Evolutionary conservation across 2,329 filamentous ascomycete genomes (phyloP).

Genomic region (Aureobasidium namibiae): DNA sequence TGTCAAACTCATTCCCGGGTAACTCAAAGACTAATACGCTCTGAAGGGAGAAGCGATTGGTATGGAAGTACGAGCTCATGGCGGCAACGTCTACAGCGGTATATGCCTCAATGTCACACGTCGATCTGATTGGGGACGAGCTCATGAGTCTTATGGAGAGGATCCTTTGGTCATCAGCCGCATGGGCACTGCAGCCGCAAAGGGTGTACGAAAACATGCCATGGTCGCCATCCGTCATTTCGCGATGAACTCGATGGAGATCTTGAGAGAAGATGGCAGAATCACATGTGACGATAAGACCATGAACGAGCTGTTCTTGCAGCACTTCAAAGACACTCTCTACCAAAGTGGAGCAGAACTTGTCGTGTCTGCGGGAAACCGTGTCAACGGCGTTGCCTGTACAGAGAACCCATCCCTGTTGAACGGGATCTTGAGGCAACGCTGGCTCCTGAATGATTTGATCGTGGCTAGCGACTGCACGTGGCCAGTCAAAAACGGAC

Average conservation of each 20-base stretch:
- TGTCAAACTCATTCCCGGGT: not conserved
- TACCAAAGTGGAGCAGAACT: constrained; percentile 12
- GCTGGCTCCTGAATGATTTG: constrained; percentile 17
- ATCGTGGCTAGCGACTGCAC: constrained; percentile 16
- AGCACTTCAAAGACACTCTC: constrained; percentile 16
- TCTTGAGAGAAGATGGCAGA: constrained; percentile 22
- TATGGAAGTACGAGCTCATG: constrained; percentile 4
- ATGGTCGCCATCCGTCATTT: constrained; percentile 27
- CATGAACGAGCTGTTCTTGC: constrained; percentile 22
- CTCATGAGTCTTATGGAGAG: constrained; percentile 10
- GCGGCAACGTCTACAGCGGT: constrained; percentile 6
- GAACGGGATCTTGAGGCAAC: constrained; percentile 14
- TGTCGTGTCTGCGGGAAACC: constrained; percentile 17
- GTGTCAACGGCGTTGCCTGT: constrained; percentile 16
- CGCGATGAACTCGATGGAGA: constrained; percentile 26
- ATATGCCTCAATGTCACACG: constrained; percentile 11
- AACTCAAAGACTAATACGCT: not conserved
- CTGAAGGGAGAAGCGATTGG: not conserved
- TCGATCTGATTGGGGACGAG: constrained; percentile 4
- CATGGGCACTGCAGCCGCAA: constrained; percentile 4
- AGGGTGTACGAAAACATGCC: constrained; percentile 1
- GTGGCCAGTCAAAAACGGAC: constrained; percentile 15
- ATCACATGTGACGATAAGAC: constrained; percentile 21
- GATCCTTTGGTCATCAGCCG: constrained; percentile 4
- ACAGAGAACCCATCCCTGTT: constrained; percentile 16